Conservation (phyloP, 305 asterid genomes). For the Rubia balearica region DNA sequence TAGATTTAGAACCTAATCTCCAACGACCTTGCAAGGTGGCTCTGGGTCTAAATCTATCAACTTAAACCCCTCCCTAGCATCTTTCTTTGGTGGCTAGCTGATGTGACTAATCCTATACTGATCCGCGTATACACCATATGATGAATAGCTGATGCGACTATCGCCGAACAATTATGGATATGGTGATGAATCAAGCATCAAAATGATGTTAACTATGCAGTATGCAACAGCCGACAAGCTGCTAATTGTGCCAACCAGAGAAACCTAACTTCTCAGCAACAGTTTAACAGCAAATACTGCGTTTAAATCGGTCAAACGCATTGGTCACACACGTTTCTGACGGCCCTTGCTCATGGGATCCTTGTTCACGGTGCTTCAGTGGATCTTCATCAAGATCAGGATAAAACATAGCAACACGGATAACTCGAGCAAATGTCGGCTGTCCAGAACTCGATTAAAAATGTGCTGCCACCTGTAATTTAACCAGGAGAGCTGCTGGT, state of each 20-base stretch:
- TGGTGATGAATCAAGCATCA: not conserved
- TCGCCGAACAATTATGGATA: not conserved
- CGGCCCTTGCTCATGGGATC: not conserved
- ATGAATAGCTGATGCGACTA: not conserved
- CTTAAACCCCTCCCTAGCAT: too few species aligned
- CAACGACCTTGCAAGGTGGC: too few species aligned
- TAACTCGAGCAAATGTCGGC: constrained; percentile 45
- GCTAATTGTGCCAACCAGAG: not conserved
- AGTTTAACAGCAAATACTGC: not conserved
- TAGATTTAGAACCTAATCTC: too few species aligned
- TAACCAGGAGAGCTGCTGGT: constrained; percentile 98
- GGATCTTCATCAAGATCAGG: constrained; percentile 42
- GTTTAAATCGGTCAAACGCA: not conserved
- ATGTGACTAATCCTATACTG: constrained; percentile 1
- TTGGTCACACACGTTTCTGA: not conserved
- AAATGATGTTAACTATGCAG: not conserved
- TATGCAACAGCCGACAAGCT: not conserved
- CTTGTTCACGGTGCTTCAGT: constrained; percentile 20
- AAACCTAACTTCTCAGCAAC: not conserved
- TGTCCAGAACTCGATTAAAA: constrained; percentile 32
- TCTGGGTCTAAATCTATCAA: too few species aligned
- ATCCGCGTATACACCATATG: not conserved
- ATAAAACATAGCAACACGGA: constrained; percentile 44
- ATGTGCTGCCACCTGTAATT: constrained; percentile 89
- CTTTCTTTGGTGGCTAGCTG: too few species aligned